A percentile compares a stretch with the other conserved stretches of the same genome.
These are phyloP conservation scores for Diaporthe citrichinensis DNA, from an alignment of 2,329 filamentous ascomycete genomes.

Conservation along the genomic window DNA sequence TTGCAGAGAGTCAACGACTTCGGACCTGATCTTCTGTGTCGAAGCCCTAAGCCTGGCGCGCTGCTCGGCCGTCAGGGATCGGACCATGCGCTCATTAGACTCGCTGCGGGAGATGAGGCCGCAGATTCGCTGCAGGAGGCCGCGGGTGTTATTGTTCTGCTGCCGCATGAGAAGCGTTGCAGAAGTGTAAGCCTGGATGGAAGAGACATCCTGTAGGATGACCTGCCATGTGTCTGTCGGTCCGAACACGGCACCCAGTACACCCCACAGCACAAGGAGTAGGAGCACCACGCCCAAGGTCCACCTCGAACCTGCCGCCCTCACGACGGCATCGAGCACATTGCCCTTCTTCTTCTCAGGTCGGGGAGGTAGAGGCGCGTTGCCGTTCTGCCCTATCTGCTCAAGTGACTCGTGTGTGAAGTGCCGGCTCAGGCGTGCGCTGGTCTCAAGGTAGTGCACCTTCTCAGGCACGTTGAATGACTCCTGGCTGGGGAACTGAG, in stretches of 20 bases:
- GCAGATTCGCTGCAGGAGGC: constrained; percentile 49
- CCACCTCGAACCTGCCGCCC: constrained; percentile 43
- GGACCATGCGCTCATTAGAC: constrained; percentile 51
- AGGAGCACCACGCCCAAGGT: constrained; percentile 50
- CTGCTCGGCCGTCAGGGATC: constrained; percentile 43
- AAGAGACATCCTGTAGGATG: constrained; percentile 52
- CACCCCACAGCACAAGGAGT: constrained; percentile 50
- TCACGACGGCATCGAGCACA: constrained; percentile 43
- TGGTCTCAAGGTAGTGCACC: constrained; percentile 39
- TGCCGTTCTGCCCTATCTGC: background rate
- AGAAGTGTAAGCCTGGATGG: constrained; percentile 55
- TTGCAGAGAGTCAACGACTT: constrained; percentile 45
- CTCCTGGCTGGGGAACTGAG: constrained; percentile 41
- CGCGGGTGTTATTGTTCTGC: constrained; percentile 52
- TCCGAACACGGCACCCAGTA: constrained; percentile 50
- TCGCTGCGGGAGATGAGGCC: constrained; percentile 51
- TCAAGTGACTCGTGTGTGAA: constrained; percentile 37
- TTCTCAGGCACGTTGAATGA: constrained; percentile 31
- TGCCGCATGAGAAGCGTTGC: constrained; percentile 56
- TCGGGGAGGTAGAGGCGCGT: background rate
- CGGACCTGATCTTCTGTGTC: constrained; percentile 44
- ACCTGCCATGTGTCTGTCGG: constrained; percentile 54
- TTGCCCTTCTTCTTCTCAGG: constrained; percentile 33
- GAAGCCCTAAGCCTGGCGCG: constrained; percentile 41
- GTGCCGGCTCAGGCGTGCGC: constrained; percentile 39